Conservation (phyloP, 2,329 filamentous ascomycete species). For the Penicillium sp. region DNA sequence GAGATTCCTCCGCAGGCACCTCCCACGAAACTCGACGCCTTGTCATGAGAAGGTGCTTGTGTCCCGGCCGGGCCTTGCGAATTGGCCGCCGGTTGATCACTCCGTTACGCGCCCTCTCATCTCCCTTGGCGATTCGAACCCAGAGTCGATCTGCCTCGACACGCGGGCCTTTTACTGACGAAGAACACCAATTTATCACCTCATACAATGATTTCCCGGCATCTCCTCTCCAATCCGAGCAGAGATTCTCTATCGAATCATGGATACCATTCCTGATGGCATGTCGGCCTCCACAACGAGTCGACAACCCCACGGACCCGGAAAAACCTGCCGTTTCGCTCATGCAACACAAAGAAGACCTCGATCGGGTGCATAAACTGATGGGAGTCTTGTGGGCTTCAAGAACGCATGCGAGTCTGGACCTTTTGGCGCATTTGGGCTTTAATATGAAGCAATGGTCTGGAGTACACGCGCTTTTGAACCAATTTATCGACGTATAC, state of each 20-base stretch:
- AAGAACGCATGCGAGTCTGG: conserved; percentile 26
- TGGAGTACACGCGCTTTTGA: conserved; percentile 40
- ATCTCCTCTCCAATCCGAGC: conserved; percentile 12
- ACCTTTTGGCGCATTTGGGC: conserved; percentile 42
- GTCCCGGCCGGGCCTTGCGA: conserved; percentile 36
- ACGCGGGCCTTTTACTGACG: conserved; percentile 11
- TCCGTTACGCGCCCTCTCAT: conserved; percentile 14
- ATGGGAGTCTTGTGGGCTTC: conserved; percentile 33
- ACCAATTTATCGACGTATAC: conserved; percentile 39
- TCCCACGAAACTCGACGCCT: conserved; percentile 27
- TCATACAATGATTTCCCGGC: conserved; percentile 15
- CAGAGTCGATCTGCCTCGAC: conserved; percentile 9
- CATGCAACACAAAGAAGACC: conserved; percentile 14
- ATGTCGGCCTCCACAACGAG: conserved; percentile 22
- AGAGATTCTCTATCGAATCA: conserved; percentile 24
- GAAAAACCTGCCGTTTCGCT: conserved; percentile 4
- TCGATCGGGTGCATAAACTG: conserved; percentile 31
- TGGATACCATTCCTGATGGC: conserved; percentile 38
- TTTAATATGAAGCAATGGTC: conserved; percentile 41
- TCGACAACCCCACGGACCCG: conserved; percentile 3
- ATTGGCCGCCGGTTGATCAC: conserved; percentile 29
- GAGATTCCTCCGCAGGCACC: conserved; percentile 29
- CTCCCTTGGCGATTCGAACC: conserved; percentile 8
- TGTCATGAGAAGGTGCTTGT: conserved; percentile 45
- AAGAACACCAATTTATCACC: conserved; percentile 21